Percentiles rank a stretch among this genome's conserved stretches.
Evolutionary conservation across 2,329 filamentous ascomycete genomes (phyloP).

Genomic region (Chalara sp.): DNA sequence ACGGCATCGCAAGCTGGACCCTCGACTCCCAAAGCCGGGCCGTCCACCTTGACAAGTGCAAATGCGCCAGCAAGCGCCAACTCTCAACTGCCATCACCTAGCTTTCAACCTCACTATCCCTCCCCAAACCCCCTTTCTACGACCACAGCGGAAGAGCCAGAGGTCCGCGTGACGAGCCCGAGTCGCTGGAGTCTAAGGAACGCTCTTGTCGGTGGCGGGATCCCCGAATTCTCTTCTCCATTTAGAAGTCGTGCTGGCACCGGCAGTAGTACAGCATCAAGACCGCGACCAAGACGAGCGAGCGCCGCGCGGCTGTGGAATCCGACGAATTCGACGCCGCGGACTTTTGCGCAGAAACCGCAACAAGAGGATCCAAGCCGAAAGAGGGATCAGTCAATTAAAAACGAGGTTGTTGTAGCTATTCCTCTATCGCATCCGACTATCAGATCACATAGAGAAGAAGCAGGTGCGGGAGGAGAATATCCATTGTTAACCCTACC

Average conservation of each 20-base stretch:
- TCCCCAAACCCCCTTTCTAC: constrained; percentile 12
- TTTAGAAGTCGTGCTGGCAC: constrained; percentile 21
- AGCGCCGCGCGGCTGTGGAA: constrained; percentile 45
- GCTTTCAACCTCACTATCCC: constrained; percentile 23
- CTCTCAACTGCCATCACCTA: constrained; percentile 22
- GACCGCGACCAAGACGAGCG: constrained; percentile 18
- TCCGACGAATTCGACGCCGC: constrained; percentile 53
- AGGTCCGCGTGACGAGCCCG: constrained; percentile 39
- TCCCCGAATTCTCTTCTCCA: constrained; percentile 18
- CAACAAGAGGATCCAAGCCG: constrained; percentile 3
- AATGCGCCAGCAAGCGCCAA: constrained; percentile 12
- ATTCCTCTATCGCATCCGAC: constrained; percentile 26
- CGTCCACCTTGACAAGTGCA: constrained; percentile 14
- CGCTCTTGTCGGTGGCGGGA: constrained; percentile 20
- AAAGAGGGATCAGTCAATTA: constrained; percentile 12
- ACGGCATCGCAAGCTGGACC: constrained; percentile 23
- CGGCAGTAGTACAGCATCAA: constrained; percentile 15
- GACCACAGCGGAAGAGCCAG: constrained; percentile 13
- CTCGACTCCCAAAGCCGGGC: constrained; percentile 11
- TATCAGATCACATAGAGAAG: constrained; percentile 17
- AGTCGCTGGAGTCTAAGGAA: constrained; percentile 27
- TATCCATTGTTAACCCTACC: constrained; percentile 50
- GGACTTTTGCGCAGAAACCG: constrained; percentile 23
- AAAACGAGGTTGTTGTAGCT: constrained; percentile 17
- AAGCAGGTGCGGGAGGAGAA: constrained; percentile 18